Base-by-base conservation (phyloP, 345 rosid species). In the Isatis tinctoria region DNA sequence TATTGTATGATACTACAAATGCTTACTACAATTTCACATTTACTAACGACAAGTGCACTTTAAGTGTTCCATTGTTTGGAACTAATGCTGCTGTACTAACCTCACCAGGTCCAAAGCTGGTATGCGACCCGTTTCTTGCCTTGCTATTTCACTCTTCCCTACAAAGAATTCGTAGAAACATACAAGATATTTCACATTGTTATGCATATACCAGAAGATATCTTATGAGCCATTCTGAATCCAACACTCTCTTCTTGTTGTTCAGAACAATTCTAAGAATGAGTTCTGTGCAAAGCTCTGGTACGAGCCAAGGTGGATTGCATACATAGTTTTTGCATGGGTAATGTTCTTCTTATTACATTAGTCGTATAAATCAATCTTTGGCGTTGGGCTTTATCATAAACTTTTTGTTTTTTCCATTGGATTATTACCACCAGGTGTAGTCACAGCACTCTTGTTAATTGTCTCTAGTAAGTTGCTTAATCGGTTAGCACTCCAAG, bases 301-400 rank as follows among this genome's bases (percentile, higher is more conserved):
- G 18, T 92, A 90, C 79, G 92, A 85, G 35, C 97, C 98, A 32
- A 86, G 98, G 83, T 92, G 98, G 99, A 80, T 88, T 54, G 87
- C 97, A 33, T 95, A 95, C 79, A 66, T 92, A 66, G 66, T 83
- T 82, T n/a, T n/a, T 96, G 99, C 80, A 83, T 84, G 74, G 96
- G 98, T 92, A 90, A 72, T 33, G 37, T 47, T 51, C 22, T 40
- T 43, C 11, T 66, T 37, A 33, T 24, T 58, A 68, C 60, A 17
- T 52, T 14, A 43, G 60, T 39, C 57, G 12, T 13, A 33, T 39
- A 8, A 40, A 48, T 48, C 11, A 10, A 64, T 54, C 28, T 30
- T n/a, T 52, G 33, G 61, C 12, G 11, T 73, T 33, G 63, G 54
- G 44, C 3, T 58, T 70, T 10, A 2, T 65, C 14, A 49, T 48